phyloP scores from a whole-genome alignment of 2,329 filamentous ascomycete genomes.

The Cryphonectria radicalis region DNA sequence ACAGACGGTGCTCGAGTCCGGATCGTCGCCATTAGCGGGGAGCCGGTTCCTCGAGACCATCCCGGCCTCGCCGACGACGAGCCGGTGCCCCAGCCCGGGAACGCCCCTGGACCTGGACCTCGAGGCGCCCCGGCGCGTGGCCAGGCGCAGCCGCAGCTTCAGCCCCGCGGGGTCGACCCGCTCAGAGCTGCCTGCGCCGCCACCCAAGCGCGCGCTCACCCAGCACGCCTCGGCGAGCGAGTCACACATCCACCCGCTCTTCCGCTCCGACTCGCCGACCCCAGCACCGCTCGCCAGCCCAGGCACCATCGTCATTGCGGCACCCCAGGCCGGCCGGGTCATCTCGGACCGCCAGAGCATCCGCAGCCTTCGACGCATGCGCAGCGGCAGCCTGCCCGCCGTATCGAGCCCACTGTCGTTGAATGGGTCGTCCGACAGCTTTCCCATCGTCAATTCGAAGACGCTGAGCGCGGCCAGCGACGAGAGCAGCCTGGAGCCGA shows the following conservation, averaged over 20 bases:
- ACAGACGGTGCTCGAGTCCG: conserved; percentile 58
- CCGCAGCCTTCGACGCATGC: conserved; percentile 56
- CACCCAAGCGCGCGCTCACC: conserved; percentile 38
- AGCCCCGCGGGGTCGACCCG: conserved; percentile 46
- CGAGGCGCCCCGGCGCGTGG: conserved; percentile 43
- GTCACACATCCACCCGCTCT: conserved; percentile 77
- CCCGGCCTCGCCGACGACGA: conserved; percentile 66
- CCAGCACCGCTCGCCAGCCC: conserved; percentile 69
- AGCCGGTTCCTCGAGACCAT: conserved; percentile 70
- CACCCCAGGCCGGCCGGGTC: conserved; percentile 69
- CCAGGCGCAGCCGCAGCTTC: conserved; percentile 53
- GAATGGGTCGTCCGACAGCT: conserved; percentile 56
- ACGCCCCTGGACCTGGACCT: conserved; percentile 61
- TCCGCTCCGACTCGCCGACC: conserved; percentile 71
- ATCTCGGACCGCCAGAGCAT: conserved; percentile 59
- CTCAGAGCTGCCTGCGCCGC: conserved; percentile 37
- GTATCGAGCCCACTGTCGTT: conserved; percentile 54
- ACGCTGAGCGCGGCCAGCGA: conserved; percentile 28
- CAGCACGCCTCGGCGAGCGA: conserved; percentile 53
- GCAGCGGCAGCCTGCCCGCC: conserved; percentile 58
- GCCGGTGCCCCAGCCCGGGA: conserved; percentile 67
- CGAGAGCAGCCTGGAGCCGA: conserved; percentile 33
- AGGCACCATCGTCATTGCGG: conserved; percentile 72
- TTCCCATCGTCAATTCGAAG: conserved; percentile 30
- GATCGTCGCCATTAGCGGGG: conserved; percentile 48